These are phyloP conservation scores for Calonectria henricotiae DNA, from an alignment of 2,329 filamentous ascomycete genomes.

Conservation along the genomic window DNA sequence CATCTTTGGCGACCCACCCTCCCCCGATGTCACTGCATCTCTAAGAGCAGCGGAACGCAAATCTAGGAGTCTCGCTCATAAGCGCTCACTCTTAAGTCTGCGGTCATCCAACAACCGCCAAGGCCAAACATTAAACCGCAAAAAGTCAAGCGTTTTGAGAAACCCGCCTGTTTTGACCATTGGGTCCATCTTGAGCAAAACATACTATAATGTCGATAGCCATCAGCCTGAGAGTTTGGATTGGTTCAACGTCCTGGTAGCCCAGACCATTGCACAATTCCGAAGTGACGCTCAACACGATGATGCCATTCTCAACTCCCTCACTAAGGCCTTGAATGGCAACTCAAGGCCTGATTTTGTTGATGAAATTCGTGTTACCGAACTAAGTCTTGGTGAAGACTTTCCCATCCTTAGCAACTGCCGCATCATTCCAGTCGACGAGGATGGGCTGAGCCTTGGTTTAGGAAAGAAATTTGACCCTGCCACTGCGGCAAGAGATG, in stretches of 20 bases:
- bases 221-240: constrained; percentile 97
- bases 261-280: constrained; percentile 96
- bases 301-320: constrained; percentile 87
- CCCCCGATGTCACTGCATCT: constrained; percentile 84
- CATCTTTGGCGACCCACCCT: constrained; percentile 96
- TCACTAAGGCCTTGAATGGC: constrained; percentile 92
- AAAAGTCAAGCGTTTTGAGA: constrained; percentile 81
- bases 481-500: constrained; percentile 71
- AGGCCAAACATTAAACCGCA: constrained; percentile 70
- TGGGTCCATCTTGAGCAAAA: constrained; percentile 95
- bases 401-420: constrained; percentile 99
- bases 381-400: constrained; percentile 94
- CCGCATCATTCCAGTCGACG: constrained; percentile 91
- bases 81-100: constrained; percentile 79
- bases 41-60: constrained; percentile 82
- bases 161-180: constrained; percentile 86
- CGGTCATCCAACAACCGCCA: constrained; percentile 64
- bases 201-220: constrained; percentile 95
- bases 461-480: constrained; percentile 68
- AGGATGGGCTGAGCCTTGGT: constrained; percentile 77
- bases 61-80: constrained; percentile 82
- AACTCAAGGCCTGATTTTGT: constrained; percentile 89
- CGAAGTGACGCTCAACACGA: constrained; percentile 93
- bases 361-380: constrained; percentile 93
- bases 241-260: constrained; percentile 98